These are phyloP conservation scores for Alternaria consortialis DNA, from an alignment of 2,329 filamentous ascomycete species.

Conservation along the genomic window DNA sequence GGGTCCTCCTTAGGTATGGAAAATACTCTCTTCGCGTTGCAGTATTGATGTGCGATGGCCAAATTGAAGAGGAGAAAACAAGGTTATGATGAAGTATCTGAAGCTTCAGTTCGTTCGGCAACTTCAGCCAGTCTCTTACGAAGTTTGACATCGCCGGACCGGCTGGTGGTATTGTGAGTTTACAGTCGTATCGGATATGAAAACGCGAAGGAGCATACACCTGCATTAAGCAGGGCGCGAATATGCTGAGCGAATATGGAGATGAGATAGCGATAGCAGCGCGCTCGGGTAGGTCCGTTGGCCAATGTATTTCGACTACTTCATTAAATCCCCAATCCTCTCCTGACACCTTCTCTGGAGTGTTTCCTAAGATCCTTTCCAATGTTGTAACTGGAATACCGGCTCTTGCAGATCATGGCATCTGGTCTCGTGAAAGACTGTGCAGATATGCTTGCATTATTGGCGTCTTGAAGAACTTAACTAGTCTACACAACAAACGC, in stretches of 20 bases:
- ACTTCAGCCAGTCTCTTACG: background rate
- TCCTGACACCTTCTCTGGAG: background rate
- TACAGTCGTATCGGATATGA: background rate
- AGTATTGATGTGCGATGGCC: conserved; percentile 4
- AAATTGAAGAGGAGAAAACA: background rate
- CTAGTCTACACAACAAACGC: no score
- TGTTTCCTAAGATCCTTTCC: no score
- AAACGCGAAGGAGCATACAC: background rate
- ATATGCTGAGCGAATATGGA: background rate
- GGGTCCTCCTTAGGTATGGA: background rate
- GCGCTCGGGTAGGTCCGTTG: background rate
- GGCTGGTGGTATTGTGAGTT: no score
- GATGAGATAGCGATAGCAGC: background rate
- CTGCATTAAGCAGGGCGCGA: background rate
- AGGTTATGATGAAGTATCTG: conserved; percentile 1
- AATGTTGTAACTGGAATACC: no score
- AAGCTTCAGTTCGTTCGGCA: conserved; percentile 5
- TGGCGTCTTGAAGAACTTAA: no score
- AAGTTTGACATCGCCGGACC: background rate
- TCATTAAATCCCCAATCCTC: background rate
- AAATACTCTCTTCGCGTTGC: background rate
- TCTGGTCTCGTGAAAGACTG: no score
- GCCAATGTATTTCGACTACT: background rate
- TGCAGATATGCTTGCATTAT: no score
- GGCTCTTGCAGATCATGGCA: no score